Base-by-base conservation (phyloP, 2,329 filamentous ascomycete species). In the Colletotrichum sublineola region DNA sequence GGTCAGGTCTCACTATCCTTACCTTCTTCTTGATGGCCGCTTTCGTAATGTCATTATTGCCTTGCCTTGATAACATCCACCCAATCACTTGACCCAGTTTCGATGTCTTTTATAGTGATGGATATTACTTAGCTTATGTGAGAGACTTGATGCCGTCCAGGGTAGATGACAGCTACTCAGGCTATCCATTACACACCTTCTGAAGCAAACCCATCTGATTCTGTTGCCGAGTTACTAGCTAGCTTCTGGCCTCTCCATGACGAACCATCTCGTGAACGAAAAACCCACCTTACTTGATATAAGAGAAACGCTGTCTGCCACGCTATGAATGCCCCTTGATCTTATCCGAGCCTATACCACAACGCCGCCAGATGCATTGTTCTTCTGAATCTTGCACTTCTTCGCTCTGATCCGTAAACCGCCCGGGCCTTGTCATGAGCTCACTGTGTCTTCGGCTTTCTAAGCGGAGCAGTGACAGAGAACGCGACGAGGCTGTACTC, bases 401-500 rank as follows among this genome's bases (percentile, higher is more conserved):
- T 8, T 44, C 12, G 8, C n/a, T 5, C 29, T 9, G 15, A 48
- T 48, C 3, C 18, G 12, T 33, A 18, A 33, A 42, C 48, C 36
- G 24, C 4, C 60, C 2, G n/a, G 14, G 0, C 2, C 12, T 15
- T 8, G 36, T 7, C 44, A 18, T 8, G 4, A 24, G 12, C 36
- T 60, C 48, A 70, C 38, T 70, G 62, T 14, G 38, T 58, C 60
- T 72, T 69, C 14, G 15, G 60, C 69, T 72, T 72, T 24, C 69
- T 63, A 64, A 72, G 60, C 31, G 69, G 69, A 50, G 60, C 69
- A 42, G 66, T 72, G 40, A 72, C 31, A 18, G 69, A 72, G 60
- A 72, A 72, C 20, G 66, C 36, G 15, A 65, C 60, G 7, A 72
- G 68, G 42, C 48, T 65, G 50, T 72, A 72, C 61, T 73, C 71